Conservation (phyloP, 805 yeast species). For the Metschnikowia cerradonensis region DNA sequence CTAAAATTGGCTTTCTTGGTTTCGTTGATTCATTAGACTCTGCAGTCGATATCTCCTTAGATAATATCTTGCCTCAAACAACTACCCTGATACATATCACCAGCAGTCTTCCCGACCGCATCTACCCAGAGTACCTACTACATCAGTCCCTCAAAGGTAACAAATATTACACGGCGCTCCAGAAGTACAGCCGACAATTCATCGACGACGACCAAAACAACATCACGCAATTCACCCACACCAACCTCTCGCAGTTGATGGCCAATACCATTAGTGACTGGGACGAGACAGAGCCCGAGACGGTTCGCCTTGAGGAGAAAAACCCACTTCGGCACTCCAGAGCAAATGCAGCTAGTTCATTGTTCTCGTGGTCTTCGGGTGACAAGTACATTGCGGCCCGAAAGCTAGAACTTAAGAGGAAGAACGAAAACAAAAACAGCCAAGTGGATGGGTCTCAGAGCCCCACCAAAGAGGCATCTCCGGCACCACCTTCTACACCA, state of each 20-base stretch:
- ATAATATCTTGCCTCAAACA: background rate
- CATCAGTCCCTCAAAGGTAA: constrained; percentile 28
- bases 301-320: background rate
- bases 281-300: constrained; percentile 11
- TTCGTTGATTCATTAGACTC: background rate
- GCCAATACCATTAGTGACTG: constrained; percentile 7
- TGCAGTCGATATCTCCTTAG: background rate
- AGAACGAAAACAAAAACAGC: background rate
- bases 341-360: constrained; percentile 24
- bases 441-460: background rate
- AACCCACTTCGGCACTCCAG: constrained; percentile 6
- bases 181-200: constrained; percentile 35
- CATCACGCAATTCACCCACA: constrained; percentile 27
- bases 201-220: constrained; percentile 14
- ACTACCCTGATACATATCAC: background rate
- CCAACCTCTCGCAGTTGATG: constrained; percentile 5
- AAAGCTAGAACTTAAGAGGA: constrained; percentile 22
- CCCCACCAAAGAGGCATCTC: background rate
- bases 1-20: too few species aligned
- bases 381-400: constrained; percentile 36
- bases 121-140: constrained; percentile 34
- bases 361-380: constrained; percentile 42
- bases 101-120: background rate
- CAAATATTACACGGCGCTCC: constrained; percentile 30
- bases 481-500: constrained; percentile 6